Percentiles rank a stretch among this genome's conserved stretches.
Conservation (phyloP, 2,329 filamentous ascomycete species). For the Talaromyces sp. region DNA sequence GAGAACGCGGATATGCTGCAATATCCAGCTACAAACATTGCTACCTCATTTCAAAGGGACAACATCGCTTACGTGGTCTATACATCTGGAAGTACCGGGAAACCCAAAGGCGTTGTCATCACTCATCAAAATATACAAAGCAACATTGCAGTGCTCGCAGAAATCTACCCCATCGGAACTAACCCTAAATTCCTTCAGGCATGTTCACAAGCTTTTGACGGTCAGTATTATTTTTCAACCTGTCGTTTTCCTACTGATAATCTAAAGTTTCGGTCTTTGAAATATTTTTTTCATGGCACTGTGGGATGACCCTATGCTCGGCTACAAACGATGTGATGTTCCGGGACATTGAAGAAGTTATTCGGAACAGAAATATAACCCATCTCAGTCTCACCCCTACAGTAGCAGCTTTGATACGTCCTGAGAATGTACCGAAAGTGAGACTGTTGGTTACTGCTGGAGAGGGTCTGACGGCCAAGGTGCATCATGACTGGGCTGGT, state of each 20-base stretch:
- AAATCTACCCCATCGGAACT: slow-evolving; percentile 57
- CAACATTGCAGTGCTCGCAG: slow-evolving; percentile 64
- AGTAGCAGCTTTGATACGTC: slow-evolving; percentile 69
- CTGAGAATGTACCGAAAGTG: slow-evolving; percentile 63
- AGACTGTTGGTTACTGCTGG: slow-evolving; percentile 75
- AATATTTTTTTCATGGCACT: slow-evolving; percentile 78
- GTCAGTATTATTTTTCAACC: slow-evolving; percentile 18
- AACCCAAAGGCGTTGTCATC: slow-evolving; percentile 73
- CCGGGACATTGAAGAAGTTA: slow-evolving; percentile 62
- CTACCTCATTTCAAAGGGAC: slow-evolving; percentile 23
- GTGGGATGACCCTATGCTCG: slow-evolving; percentile 73
- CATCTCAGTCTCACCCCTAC: slow-evolving; percentile 84
- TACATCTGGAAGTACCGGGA: slow-evolving; percentile 77
- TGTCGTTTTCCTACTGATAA: slow-evolving; percentile 12
- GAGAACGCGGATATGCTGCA: slow-evolving; percentile 12
- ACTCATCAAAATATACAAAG: slow-evolving; percentile 71
- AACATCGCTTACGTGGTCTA: slow-evolving; percentile 72
- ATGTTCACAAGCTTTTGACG: slow-evolving; percentile 78
- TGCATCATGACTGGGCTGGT: slow-evolving; percentile 64
- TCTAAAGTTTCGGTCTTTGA: slow-evolving; percentile 72
- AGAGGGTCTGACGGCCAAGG: slow-evolving; percentile 69
- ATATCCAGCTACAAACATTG: slow-evolving; percentile 13
- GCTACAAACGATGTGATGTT: slow-evolving; percentile 70
- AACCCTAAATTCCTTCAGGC: slow-evolving; percentile 67
- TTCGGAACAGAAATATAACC: slow-evolving; percentile 61